Evolutionary conservation across 2,329 filamentous ascomycete genomes (phyloP).

Genomic region (Pseudogymnoascus sp.): DNA sequence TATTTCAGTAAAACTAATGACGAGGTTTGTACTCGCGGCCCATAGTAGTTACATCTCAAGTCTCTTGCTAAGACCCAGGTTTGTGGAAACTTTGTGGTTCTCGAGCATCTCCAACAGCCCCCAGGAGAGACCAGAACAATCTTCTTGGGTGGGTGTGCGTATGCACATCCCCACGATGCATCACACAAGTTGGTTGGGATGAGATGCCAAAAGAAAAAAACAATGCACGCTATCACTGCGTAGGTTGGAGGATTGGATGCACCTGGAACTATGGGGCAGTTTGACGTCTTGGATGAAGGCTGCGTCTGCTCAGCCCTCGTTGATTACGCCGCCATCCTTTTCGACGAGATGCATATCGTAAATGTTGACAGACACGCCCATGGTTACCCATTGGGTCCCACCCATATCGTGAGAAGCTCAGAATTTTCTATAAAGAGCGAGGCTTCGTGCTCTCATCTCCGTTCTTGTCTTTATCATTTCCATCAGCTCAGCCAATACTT

Average conservation of each 20-base stretch:
- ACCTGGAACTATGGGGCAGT: not conserved
- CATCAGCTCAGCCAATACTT: not conserved
- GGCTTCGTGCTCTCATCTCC: not conserved
- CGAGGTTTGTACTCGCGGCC: not conserved
- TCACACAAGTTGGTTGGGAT: slow-evolving; percentile 1
- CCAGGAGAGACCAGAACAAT: not conserved
- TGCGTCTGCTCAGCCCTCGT: not conserved
- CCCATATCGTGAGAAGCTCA: not conserved
- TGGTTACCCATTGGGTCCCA: slow-evolving; percentile 8
- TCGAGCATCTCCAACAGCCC: not conserved
- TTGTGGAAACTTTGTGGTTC: not conserved
- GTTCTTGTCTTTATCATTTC: not conserved
- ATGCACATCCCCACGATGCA: not conserved
- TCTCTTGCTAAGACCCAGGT: not conserved
- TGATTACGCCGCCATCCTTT: not conserved
- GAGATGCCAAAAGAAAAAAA: not conserved
- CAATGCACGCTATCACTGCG: not conserved
- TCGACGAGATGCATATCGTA: not conserved
- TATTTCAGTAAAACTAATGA: not conserved
- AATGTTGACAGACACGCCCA: not conserved
- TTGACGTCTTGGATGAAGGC: not conserved
- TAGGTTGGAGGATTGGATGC: not conserved
- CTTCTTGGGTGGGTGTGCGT: not conserved
- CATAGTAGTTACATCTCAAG: not conserved
- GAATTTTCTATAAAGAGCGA: not conserved